Conservation (phyloP, 2,329 filamentous ascomycete genomes). For the Claviceps cyperi region DNA sequence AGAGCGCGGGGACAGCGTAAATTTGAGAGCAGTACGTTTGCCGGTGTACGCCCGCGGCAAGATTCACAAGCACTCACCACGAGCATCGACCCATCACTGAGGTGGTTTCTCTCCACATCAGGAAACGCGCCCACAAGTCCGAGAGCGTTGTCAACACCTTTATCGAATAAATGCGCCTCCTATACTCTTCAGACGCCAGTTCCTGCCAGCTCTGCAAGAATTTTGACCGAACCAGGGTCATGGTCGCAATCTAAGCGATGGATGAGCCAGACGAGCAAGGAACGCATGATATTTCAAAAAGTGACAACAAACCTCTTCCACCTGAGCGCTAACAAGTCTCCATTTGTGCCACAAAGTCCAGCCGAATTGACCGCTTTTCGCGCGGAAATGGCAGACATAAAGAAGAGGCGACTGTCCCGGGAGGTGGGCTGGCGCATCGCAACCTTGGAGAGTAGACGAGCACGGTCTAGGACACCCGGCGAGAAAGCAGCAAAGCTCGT, state of each 20-base stretch:
- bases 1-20: background rate
- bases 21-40: background rate
- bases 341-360: constrained; percentile 22
- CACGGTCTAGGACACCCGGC: constrained; percentile 1
- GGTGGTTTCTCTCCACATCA: background rate
- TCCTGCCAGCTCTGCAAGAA: background rate
- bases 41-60: background rate
- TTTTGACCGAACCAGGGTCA: constrained; percentile 11
- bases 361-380: constrained; percentile 20
- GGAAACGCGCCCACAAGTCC: no score
- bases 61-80: background rate
- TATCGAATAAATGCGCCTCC: background rate
- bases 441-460: constrained; percentile 8
- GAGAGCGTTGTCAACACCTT: no score
- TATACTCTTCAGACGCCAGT: background rate
- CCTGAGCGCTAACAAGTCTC: constrained; percentile 22
- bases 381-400: constrained; percentile 15
- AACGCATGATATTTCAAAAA: constrained; percentile 21
- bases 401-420: constrained; percentile 12
- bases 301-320: constrained; percentile 21
- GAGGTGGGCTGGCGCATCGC: constrained; percentile 13
- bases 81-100: background rate
- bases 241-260: constrained; percentile 27
- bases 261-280: constrained; percentile 21
- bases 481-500: constrained; percentile 3